Evolutionary conservation across 2,329 filamentous ascomycete genomes (phyloP).

Genomic region (Xylariaceae sp.): DNA sequence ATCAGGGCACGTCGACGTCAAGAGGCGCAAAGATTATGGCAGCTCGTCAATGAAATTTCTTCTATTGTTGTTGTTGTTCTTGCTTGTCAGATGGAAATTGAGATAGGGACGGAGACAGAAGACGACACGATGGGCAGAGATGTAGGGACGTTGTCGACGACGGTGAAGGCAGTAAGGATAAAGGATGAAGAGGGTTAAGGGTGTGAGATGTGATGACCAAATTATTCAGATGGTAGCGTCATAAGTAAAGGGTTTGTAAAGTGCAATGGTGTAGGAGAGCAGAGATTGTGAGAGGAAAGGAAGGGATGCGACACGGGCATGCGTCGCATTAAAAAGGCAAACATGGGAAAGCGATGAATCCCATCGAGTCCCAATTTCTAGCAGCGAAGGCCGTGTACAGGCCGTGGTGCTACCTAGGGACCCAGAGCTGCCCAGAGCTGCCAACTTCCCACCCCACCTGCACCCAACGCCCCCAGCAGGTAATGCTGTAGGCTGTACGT

Average conservation of each 20-base stretch:
- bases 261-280: constrained; percentile 14
- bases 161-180: no score
- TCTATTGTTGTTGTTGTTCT: background rate
- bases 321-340: constrained; percentile 39
- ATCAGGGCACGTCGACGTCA: background rate
- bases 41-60: background rate
- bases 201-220: constrained; percentile 1
- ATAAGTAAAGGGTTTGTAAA: constrained; percentile 16
- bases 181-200: no score
- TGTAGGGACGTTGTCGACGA: no score
- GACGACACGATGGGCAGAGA: no score
- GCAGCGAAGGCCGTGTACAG: constrained; percentile 23
- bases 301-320: constrained; percentile 32
- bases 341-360: constrained; percentile 45
- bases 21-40: constrained; percentile 3
- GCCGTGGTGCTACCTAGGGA: constrained; percentile 18
- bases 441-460: no score
- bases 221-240: no score
- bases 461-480: no score
- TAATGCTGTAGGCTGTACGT: constrained; percentile 5
- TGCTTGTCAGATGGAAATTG: background rate
- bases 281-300: constrained; percentile 27
- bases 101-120: background rate
- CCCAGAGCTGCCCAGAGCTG: no score
- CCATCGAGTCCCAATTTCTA: constrained; percentile 39